Base-by-base conservation (phyloP, 2,329 filamentous ascomycete species). In the Cytospora piceicola region DNA sequence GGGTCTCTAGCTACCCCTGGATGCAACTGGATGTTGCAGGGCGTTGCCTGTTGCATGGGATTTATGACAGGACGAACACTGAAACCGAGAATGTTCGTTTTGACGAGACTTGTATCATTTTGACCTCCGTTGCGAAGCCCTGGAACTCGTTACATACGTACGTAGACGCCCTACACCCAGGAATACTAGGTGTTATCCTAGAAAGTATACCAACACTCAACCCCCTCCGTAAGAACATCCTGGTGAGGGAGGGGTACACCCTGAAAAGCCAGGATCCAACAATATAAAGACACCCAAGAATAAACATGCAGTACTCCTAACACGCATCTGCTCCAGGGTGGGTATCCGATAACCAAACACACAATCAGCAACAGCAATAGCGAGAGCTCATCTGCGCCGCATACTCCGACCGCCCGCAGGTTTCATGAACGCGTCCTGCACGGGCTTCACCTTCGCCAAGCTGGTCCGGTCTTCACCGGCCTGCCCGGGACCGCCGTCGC, bases 331-430 rank as follows among this genome's bases (percentile, higher is more conserved):
- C n/a, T 49, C n/a, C 46, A 49, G 4, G 9, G n/a, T 12, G 22
- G n/a, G 46, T 49, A 49, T 14, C 22, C 22, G 5, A 24, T 42
- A 3, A 4, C 46, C 46, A 49, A 49, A 49, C 22, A 49, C 22
- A 49, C 11, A 20, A 30, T 20, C 53, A 55, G 27, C 22, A 55
- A 30, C 53, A 30, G 17, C 53, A 20, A 29, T 3, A 52, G 58
- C 27, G 51, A 36, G 4, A 14, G 36, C 22, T 64, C 56, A 67
- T n/a, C 65, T 58, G 14, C 61, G 65, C 36, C 65, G 65, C 65
- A 67, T 67, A 51, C 51, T 64, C 24, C 65, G 51, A 5, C 61
- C 56, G 42, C 59, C 59, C 24, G n/a, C 27, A 46, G 27, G 29
- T 36, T 30, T 42, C 29, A 39, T 55, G 7, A 24, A 12, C 61